Percentiles rank a stretch among this genome's conserved stretches.
Evolutionary conservation across 371 early-diverging fungal genomes (phyloP).

Genomic region (Thermomucor indicae-seudaticae): DNA sequence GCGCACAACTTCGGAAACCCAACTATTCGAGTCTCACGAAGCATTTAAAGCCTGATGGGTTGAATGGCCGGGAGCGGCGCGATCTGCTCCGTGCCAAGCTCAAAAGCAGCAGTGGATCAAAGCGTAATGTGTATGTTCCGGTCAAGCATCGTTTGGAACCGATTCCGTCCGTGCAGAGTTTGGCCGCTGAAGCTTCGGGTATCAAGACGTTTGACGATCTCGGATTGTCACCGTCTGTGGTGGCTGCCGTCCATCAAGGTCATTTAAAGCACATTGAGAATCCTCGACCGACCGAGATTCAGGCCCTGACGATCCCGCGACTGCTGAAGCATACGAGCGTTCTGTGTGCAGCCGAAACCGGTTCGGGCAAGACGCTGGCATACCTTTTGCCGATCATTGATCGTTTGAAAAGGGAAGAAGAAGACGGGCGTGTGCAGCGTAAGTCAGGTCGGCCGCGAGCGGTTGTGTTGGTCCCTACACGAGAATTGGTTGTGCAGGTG

Average conservation of each 20-base stretch:
- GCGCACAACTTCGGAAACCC: conserved; percentile 35
- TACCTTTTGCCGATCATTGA: conserved; percentile 88
- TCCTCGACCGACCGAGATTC: conserved; percentile 84
- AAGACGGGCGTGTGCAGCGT: conserved; percentile 43
- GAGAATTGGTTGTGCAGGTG: conserved; percentile 86
- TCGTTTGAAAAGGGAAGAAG: conserved; percentile 69
- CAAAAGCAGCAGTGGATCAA: conserved; percentile 17
- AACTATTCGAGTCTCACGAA: conserved; percentile 44
- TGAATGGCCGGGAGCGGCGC: conserved; percentile 43
- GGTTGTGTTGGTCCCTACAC: conserved; percentile 85
- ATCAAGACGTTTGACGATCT: conserved; percentile 54
- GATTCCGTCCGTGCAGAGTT: conserved; percentile 6
- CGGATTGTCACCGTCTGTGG: conserved; percentile 46
- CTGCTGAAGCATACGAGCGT: conserved; percentile 49
- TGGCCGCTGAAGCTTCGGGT: conserved; percentile 7
- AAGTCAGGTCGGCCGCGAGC: conserved; percentile 67
- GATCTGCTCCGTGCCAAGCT: conserved; percentile 23
- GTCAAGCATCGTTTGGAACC: conserved; percentile 42
- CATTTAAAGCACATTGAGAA: conserved; percentile 36
- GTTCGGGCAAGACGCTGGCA: conserved; percentile 98
- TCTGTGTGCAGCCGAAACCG: conserved; percentile 93
- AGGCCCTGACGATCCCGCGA: conserved; percentile 84
- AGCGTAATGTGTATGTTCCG: conserved; percentile 37
- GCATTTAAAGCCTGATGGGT: conserved; percentile 41
- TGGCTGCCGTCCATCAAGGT: conserved; percentile 30